Conservation (phyloP, 805 yeast species). For the Candida hispaniensis region DNA sequence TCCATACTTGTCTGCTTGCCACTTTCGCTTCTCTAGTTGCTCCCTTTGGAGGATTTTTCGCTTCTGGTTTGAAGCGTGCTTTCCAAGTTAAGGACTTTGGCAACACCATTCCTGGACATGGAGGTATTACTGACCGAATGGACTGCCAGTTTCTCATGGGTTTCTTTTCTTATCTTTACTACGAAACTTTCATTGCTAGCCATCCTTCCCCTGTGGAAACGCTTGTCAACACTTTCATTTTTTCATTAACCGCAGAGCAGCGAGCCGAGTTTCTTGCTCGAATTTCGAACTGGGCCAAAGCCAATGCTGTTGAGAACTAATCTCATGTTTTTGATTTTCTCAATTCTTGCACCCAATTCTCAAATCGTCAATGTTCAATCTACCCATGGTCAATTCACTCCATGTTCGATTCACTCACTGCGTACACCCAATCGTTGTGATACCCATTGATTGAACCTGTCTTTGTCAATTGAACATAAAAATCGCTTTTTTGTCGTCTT, state of each 20-base stretch:
- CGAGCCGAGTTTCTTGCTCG: constrained; percentile 51
- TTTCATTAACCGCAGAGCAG: constrained; percentile 56
- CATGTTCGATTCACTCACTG: too few relatives aligned
- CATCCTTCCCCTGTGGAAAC: constrained; percentile 50
- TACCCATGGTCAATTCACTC: too few relatives aligned
- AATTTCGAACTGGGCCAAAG: constrained; percentile 32
- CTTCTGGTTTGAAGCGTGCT: constrained; percentile 93
- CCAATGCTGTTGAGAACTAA: constrained; percentile 8
- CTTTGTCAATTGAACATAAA: too few relatives aligned
- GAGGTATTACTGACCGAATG: constrained; percentile 94
- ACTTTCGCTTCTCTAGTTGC: constrained; percentile 95
- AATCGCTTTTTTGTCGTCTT: too few relatives aligned
- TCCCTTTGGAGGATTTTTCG: constrained; percentile 97
- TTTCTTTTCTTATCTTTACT: constrained; percentile 81
- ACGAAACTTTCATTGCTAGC: constrained; percentile 80
- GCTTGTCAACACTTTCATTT: constrained; percentile 62
- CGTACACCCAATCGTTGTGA: too few relatives aligned
- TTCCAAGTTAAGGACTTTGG: constrained; percentile 96
- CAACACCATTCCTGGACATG: constrained; percentile 97
- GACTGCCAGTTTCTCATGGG: constrained; percentile 99
- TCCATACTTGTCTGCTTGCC: constrained; percentile 78
- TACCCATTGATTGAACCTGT: too few relatives aligned
- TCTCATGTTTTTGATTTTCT: too few relatives aligned
- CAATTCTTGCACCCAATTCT: too few relatives aligned
- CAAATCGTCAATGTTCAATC: too few relatives aligned